Percentiles rank a stretch among this genome's conserved stretches.
phyloP scores from a whole-genome alignment of 2,329 filamentous ascomycete species.

The Hypoxylon sp. region DNA sequence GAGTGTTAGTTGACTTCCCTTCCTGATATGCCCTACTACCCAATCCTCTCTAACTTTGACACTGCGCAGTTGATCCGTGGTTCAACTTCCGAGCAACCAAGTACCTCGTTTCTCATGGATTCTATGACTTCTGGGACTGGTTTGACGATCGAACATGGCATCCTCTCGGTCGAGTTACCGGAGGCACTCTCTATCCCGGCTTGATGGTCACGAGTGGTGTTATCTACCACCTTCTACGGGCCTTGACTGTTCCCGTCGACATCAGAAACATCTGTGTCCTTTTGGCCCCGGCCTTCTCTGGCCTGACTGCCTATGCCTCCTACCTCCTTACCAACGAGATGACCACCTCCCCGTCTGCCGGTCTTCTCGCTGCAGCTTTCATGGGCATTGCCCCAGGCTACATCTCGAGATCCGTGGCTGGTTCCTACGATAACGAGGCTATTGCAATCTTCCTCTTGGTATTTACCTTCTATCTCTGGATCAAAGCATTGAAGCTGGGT shows the following conservation, averaged over 20 bases:
- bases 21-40: conserved; percentile 46
- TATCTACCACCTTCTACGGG: conserved; percentile 94
- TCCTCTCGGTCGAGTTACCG: conserved; percentile 96
- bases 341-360: conserved; percentile 94
- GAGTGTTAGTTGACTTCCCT: conserved; percentile 80
- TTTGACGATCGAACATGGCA: conserved; percentile 99
- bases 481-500: conserved; percentile 96
- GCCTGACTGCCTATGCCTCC: conserved; percentile 90
- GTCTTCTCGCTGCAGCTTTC: conserved; percentile 92
- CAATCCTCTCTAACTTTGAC: conserved; percentile 33
- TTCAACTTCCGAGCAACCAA: conserved; percentile 99
- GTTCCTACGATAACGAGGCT: conserved; percentile 99
- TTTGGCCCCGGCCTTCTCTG: conserved; percentile 93
- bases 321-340: conserved; percentile 98
- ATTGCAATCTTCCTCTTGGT: conserved; percentile 99
- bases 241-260: conserved; percentile 92
- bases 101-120: conserved; percentile 95
- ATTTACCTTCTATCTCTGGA: conserved; percentile 99
- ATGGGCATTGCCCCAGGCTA: conserved; percentile 99
- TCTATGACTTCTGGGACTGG: conserved; percentile 99
- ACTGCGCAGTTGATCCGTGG: conserved; percentile 90
- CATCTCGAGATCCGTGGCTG: conserved; percentile 96
- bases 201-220: conserved; percentile 98
- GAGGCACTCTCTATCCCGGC: conserved; percentile 97
- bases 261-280: conserved; percentile 99